Percentiles rank a stretch among this genome's conserved stretches.
Evolutionary conservation across 2,329 filamentous ascomycete genomes (phyloP).

Genomic region (Hortaea werneckii): DNA sequence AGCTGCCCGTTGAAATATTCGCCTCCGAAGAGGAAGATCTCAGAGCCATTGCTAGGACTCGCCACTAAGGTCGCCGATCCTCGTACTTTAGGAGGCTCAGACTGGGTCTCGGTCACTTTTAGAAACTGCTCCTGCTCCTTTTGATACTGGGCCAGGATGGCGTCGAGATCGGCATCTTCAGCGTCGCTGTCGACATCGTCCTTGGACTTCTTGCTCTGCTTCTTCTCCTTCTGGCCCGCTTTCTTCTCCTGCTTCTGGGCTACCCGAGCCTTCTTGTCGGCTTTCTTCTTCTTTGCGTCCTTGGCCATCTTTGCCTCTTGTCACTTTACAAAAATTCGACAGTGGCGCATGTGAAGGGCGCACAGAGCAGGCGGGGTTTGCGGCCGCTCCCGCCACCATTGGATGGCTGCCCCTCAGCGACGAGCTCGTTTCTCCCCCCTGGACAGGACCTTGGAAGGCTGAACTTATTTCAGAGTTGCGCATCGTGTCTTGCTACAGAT

Average conservation of each 20-base stretch:
- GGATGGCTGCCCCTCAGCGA: no score
- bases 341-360: no score
- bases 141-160: constrained; percentile 84
- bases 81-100: constrained; percentile 66
- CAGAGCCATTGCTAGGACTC: constrained; percentile 75
- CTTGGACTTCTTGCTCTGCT: constrained; percentile 61
- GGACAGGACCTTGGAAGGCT: no score
- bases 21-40: constrained; percentile 83
- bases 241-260: constrained; percentile 45
- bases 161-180: constrained; percentile 87
- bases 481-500: no score
- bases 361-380: no score
- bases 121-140: constrained; percentile 85
- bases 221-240: constrained; percentile 67
- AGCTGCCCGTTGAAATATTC: constrained; percentile 91
- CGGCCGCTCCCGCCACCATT: no score
- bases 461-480: no score
- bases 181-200: constrained; percentile 71
- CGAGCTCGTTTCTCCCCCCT: no score
- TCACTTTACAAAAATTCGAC: no score
- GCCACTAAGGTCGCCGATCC: constrained; percentile 72
- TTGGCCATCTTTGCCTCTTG: constrained; percentile 34
- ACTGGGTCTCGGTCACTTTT: constrained; percentile 76
- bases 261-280: constrained; percentile 19
- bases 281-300: constrained; percentile 34